Percentiles rank a stretch among this genome's conserved stretches.
phyloP scores from a whole-genome alignment of 1,139 yeast species.

The Kurtzmaniella quercitrusa region DNA sequence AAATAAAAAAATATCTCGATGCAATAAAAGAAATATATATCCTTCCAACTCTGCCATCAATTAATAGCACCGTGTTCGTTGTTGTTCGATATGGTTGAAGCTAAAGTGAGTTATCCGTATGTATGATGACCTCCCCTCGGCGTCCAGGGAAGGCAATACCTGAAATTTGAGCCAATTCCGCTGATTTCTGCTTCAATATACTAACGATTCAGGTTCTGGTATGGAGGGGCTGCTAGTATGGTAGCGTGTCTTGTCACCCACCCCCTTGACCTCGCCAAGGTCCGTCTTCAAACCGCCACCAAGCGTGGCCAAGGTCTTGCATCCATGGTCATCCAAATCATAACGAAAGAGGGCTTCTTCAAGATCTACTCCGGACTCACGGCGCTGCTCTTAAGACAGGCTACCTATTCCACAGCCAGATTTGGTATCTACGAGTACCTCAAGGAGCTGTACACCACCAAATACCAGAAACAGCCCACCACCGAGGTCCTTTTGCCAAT shows the following conservation, averaged over 20 bases:
- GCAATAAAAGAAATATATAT: not conserved
- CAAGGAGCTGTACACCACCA: conserved; percentile 50
- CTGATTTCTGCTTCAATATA: conserved; percentile 1
- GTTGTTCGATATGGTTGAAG: not conserved
- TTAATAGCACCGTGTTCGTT: not conserved
- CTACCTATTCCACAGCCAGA: conserved; percentile 81
- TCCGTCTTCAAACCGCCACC: conserved; percentile 72
- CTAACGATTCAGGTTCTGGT: conserved; percentile 37
- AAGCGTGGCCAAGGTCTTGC: conserved; percentile 57
- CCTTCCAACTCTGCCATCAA: not conserved
- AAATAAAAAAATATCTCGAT: conserved; percentile 1
- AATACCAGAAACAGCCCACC: conserved; percentile 25
- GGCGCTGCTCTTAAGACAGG: conserved; percentile 80
- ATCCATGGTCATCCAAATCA: conserved; percentile 57
- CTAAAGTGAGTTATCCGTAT: conserved; percentile 1
- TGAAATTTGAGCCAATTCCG: not conserved
- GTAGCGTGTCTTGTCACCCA: conserved; percentile 61
- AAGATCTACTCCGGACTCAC: conserved; percentile 77
- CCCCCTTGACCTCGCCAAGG: conserved; percentile 83
- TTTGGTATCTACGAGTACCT: conserved; percentile 79
- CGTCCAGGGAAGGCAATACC: too few relatives aligned
- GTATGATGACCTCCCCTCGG: too few relatives aligned
- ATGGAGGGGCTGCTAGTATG: conserved; percentile 63
- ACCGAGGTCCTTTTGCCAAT: conserved; percentile 56
- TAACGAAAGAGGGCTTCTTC: conserved; percentile 59